Conservation (phyloP, 768 basidiomycete genomes). For the Amanita molliuscula region DNA sequence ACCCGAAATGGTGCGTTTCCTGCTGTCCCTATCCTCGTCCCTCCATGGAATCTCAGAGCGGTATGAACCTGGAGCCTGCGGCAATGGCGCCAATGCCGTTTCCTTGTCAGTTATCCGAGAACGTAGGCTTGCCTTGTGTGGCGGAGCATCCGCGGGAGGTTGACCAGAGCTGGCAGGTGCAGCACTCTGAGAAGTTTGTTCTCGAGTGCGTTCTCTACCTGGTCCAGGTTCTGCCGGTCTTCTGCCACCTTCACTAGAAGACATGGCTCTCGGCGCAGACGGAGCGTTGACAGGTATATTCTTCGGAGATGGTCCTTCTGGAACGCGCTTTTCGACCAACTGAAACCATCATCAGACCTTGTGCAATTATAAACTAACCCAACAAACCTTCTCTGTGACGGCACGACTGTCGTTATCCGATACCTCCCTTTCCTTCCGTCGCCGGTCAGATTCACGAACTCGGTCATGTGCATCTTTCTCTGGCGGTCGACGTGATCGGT, state of each 20-base stretch:
- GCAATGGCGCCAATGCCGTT: slow-evolving; percentile 17
- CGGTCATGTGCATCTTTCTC: slow-evolving; percentile 68
- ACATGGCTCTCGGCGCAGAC: slow-evolving; percentile 14
- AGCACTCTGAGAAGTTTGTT: slow-evolving; percentile 10
- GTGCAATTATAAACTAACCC: background rate
- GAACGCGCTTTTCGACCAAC: slow-evolving; percentile 11
- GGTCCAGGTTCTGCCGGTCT: slow-evolving; percentile 8
- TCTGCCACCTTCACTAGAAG: slow-evolving; percentile 6
- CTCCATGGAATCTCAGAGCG: slow-evolving; percentile 33
- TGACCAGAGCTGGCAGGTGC: slow-evolving; percentile 12
- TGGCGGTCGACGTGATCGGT: slow-evolving; percentile 50
- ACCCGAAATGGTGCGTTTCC: slow-evolving; percentile 69
- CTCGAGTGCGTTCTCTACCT: slow-evolving; percentile 14
- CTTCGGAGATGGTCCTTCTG: slow-evolving; percentile 9
- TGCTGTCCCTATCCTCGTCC: slow-evolving; percentile 57
- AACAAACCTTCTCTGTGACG: slow-evolving; percentile 51
- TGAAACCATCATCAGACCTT: background rate
- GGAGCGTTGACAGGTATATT: slow-evolving; percentile 9
- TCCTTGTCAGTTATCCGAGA: slow-evolving; percentile 60
- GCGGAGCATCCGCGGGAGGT: slow-evolving; percentile 12
- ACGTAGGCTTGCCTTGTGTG: slow-evolving; percentile 14
- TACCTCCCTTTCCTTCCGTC: slow-evolving; percentile 56
- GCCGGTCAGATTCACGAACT: slow-evolving; percentile 53
- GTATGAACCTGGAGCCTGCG: slow-evolving; percentile 34
- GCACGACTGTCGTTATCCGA: slow-evolving; percentile 39